These are phyloP conservation scores for Globisporangium spiculum DNA, from an alignment of 352 stramenopile genomes.

Conservation along the genomic window DNA sequence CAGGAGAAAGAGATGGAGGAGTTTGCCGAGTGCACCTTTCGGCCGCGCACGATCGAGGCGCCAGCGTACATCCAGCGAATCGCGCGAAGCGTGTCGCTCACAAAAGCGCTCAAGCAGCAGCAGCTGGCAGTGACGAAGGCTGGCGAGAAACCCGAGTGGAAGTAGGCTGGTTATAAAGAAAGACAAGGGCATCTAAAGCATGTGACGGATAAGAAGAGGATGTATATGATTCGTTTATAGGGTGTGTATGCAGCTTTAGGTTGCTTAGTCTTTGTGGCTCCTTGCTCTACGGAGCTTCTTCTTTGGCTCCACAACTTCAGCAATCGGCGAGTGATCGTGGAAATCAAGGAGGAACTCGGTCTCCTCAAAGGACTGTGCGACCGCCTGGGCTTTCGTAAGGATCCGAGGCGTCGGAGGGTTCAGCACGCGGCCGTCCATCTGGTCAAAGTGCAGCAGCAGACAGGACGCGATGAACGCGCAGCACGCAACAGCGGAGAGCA, in stretches of 20 bases:
- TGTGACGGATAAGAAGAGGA: background rate
- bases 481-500: constrained; percentile 25
- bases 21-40: constrained; percentile 85
- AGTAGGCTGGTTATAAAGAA: constrained; percentile 26
- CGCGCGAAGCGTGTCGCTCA: constrained; percentile 68
- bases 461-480: constrained; percentile 24
- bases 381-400: constrained; percentile 17
- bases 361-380: constrained; percentile 19
- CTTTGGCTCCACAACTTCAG: background rate
- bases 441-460: constrained; percentile 24
- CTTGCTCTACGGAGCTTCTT: background rate
- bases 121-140: constrained; percentile 37
- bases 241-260: background rate
- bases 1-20: constrained; percentile 82
- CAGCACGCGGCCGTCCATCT: constrained; percentile 24
- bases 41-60: constrained; percentile 77
- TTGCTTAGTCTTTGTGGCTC: constrained; percentile 1
- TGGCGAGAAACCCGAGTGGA: constrained; percentile 64
- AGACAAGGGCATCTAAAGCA: background rate
- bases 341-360: constrained; percentile 19
- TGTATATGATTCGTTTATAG: constrained; percentile 12
- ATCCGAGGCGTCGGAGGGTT: constrained; percentile 30
- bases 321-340: constrained; percentile 1
- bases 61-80: constrained; percentile 84
- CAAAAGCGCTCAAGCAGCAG: constrained; percentile 63